phyloP scores from a whole-genome alignment of 306 rosid species.

The Inga oerstediana region DNA sequence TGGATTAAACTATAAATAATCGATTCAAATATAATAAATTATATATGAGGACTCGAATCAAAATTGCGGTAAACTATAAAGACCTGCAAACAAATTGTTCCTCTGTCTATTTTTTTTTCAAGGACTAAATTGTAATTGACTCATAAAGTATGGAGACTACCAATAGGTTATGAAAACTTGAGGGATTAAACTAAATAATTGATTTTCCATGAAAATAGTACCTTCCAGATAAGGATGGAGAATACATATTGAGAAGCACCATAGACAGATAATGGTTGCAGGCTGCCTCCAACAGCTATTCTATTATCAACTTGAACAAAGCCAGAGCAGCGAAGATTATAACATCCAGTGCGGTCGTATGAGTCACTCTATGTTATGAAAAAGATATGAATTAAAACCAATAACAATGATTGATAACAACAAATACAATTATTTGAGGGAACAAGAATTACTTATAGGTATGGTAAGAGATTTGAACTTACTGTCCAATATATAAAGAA shows the following conservation, averaged over 20 bases:
- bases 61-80: too few relatives aligned
- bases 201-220: not conserved
- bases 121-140: too few relatives aligned
- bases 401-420: too few relatives aligned
- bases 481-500: conserved; percentile 24
- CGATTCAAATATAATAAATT: too few relatives aligned
- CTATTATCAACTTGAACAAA: conserved; percentile 46
- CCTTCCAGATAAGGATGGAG: conserved; percentile 58
- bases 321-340: conserved; percentile 59
- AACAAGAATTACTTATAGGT: not conserved
- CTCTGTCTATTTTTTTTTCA: too few relatives aligned
- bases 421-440: not conserved
- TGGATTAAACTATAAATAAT: too few relatives aligned
- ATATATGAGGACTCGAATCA: too few relatives aligned
- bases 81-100: too few relatives aligned
- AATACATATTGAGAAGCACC: conserved; percentile 51
- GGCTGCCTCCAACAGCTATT: conserved; percentile 40
- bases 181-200: too few relatives aligned
- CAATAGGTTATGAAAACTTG: too few relatives aligned
- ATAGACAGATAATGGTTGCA: conserved; percentile 52
- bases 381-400: not conserved
- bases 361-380: conserved; percentile 47
- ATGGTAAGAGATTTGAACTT: conserved; percentile 23
- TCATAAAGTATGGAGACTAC: too few relatives aligned
- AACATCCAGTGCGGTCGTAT: conserved; percentile 63